Percentiles rank a stretch among this genome's conserved stretches.
phyloP scores from a whole-genome alignment of 2,329 filamentous ascomycete genomes.

The Cladosporium phlei region DNA sequence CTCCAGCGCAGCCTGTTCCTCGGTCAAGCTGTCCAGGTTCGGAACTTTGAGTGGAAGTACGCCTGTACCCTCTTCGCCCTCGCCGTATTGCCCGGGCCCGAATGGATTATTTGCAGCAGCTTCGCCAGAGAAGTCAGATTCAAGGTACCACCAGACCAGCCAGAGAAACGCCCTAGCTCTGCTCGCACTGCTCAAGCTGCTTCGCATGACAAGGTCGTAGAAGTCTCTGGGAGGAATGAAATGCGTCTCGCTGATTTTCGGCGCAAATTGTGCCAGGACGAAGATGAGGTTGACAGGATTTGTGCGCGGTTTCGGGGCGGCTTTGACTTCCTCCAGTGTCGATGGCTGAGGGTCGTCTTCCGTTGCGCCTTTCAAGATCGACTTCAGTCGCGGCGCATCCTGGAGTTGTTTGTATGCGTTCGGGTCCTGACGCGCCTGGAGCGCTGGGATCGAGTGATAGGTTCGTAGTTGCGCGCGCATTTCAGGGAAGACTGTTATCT shows the following conservation, averaged over 20 bases:
- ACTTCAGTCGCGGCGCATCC: constrained; percentile 91
- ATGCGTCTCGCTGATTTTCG: constrained; percentile 88
- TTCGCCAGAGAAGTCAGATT: constrained; percentile 88
- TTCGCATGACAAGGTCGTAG: constrained; percentile 93
- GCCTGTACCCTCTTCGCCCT: constrained; percentile 35
- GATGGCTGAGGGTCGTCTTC: constrained; percentile 84
- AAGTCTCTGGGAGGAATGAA: constrained; percentile 84
- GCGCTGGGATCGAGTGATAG: constrained; percentile 93
- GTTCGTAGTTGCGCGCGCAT: constrained; percentile 97
- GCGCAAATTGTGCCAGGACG: constrained; percentile 81
- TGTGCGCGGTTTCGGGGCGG: constrained; percentile 65
- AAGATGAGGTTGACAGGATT: constrained; percentile 98
- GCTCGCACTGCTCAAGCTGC: constrained; percentile 73
- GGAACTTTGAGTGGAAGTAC: constrained; percentile 57
- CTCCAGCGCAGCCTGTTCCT: constrained; percentile 62
- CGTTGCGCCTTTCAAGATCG: constrained; percentile 91
- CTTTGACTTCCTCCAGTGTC: constrained; percentile 77
- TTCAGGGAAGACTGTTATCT: constrained; percentile 79
- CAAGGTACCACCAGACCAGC: constrained; percentile 99
- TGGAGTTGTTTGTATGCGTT: constrained; percentile 97
- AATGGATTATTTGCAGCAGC: constrained; percentile 89
- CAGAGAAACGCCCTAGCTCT: constrained; percentile 87
- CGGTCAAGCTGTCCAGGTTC: constrained; percentile 58
- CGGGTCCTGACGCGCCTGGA: constrained; percentile 90
- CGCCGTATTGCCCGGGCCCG: constrained; percentile 53